Evolutionary conservation across 345 rosid species (phyloP).

Genomic region (Hypericum perforatum): DNA sequence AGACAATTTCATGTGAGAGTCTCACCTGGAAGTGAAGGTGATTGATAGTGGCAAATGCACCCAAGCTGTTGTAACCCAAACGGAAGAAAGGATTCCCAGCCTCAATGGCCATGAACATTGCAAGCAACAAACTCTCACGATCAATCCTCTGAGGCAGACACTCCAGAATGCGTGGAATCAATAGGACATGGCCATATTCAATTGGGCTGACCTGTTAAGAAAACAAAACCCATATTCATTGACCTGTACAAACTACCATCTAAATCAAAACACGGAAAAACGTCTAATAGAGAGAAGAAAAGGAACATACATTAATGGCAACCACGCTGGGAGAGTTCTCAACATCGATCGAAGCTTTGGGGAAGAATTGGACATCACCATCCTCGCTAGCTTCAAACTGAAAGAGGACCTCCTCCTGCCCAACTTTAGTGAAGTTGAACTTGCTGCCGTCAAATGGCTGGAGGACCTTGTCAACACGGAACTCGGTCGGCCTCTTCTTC

Average conservation of each 20-base stretch:
- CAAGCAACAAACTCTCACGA: constrained; percentile 71
- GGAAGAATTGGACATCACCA: constrained; percentile 47
- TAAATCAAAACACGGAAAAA: background rate
- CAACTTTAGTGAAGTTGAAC: constrained; percentile 89
- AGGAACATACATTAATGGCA: constrained; percentile 70
- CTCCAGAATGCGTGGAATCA: constrained; percentile 76
- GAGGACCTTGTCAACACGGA: constrained; percentile 83
- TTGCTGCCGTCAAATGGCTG: constrained; percentile 87
- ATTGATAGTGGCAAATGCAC: constrained; percentile 96
- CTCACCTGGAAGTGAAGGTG: constrained; percentile 98
- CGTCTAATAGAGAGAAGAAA: background rate
- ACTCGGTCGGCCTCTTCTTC: constrained; percentile 96
- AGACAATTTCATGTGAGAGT: background rate
- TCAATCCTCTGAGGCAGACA: constrained; percentile 97
- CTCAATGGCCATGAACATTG: constrained; percentile 73
- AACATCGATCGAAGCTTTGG: constrained; percentile 48
- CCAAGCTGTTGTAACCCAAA: constrained; percentile 91
- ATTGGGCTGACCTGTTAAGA: constrained; percentile 83
- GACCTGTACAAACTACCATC: background rate
- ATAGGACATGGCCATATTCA: constrained; percentile 88
- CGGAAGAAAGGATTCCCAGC: constrained; percentile 77
- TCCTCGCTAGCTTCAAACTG: constrained; percentile 82
- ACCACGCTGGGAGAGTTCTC: constrained; percentile 79
- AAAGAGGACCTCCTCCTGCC: constrained; percentile 92
- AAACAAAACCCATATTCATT: background rate